Percentiles rank a stretch among this genome's conserved stretches.
Conservation (phyloP, 345 rosid genomes). For the Noccaea caerulescens region DNA sequence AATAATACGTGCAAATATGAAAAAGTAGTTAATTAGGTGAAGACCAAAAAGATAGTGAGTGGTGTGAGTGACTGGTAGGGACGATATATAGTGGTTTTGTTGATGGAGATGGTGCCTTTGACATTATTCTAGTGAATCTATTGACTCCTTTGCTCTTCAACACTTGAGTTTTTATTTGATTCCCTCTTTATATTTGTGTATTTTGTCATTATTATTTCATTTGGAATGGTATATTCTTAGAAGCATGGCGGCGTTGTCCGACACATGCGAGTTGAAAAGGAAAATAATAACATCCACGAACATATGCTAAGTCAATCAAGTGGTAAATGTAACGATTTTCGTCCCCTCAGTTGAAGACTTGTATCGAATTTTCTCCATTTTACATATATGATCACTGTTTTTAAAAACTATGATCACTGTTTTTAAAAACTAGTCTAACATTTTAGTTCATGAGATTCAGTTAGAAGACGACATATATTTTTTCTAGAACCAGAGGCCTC, state of each 20-base stretch:
- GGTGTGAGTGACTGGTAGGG: constrained; percentile 41
- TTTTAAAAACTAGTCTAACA: not conserved
- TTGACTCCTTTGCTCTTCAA: constrained; percentile 31
- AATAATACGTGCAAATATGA: not conserved
- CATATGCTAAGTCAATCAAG: constrained; percentile 22
- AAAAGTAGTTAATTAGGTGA: constrained; percentile 19
- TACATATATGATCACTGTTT: not conserved
- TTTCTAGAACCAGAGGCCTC: not conserved
- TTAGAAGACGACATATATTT: not conserved
- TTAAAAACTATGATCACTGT: not conserved
- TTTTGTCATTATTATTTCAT: constrained; percentile 30
- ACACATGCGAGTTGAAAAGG: constrained; percentile 27
- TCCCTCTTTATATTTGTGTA: constrained; percentile 24
- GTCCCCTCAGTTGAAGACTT: constrained; percentile 13
- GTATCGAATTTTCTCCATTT: not conserved
- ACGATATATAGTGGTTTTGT: constrained; percentile 38
- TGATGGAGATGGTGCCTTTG: constrained; percentile 48
- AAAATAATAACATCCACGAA: constrained; percentile 13
- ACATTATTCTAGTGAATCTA: constrained; percentile 42
- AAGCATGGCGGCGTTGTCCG: constrained; percentile 41
- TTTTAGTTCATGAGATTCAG: constrained; percentile 1
- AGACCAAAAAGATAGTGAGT: constrained; percentile 29
- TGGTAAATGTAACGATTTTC: constrained; percentile 16
- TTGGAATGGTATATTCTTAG: constrained; percentile 36
- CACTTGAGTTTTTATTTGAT: constrained; percentile 19